Evolutionary conservation across 1,284 basidiomycete species (phyloP).

Genomic region (Apiotrichum brassicae): DNA sequence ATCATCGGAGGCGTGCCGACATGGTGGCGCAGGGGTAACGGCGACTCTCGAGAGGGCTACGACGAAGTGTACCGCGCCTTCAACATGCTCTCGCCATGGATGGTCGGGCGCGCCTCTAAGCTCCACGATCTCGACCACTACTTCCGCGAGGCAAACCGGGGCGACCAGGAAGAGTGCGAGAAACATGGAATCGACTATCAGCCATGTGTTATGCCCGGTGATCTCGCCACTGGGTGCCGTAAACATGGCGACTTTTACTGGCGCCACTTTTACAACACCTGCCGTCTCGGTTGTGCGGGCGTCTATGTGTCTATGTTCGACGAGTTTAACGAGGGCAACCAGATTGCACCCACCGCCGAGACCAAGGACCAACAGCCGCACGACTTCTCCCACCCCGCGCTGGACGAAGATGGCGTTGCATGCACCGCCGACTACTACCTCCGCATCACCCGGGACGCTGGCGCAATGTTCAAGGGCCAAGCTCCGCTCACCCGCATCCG

Average conservation of each 20-base stretch:
- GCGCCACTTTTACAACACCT: slow-evolving; percentile 15
- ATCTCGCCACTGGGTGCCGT: slow-evolving; percentile 10
- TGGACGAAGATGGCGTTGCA: slow-evolving; percentile 17
- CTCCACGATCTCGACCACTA: slow-evolving; percentile 9
- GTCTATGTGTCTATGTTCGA: slow-evolving; percentile 20
- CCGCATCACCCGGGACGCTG: slow-evolving; percentile 14
- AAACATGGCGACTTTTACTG: slow-evolving; percentile 20
- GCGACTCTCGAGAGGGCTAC: slow-evolving; percentile 12
- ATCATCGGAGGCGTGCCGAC: slow-evolving; percentile 20
- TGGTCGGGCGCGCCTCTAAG: slow-evolving; percentile 17
- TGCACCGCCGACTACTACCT: slow-evolving; percentile 21
- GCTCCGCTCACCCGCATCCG: not conserved
- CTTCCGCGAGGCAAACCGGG: slow-evolving; percentile 6
- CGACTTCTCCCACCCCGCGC: slow-evolving; percentile 10
- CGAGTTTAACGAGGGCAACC: slow-evolving; percentile 21
- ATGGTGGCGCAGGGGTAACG: slow-evolving; percentile 11
- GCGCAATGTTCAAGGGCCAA: slow-evolving; percentile 12
- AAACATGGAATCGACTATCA: slow-evolving; percentile 14
- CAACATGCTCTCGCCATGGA: slow-evolving; percentile 19
- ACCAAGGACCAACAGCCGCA: slow-evolving; percentile 9
- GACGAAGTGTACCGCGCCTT: slow-evolving; percentile 13
- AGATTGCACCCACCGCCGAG: slow-evolving; percentile 19
- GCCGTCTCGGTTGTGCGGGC: slow-evolving; percentile 1
- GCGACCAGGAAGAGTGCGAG: slow-evolving; percentile 8
- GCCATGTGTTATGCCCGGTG: slow-evolving; percentile 18